Conservation (phyloP, 1,284 basidiomycete species). For the Cutaneotrichosporon cutaneum region DNA sequence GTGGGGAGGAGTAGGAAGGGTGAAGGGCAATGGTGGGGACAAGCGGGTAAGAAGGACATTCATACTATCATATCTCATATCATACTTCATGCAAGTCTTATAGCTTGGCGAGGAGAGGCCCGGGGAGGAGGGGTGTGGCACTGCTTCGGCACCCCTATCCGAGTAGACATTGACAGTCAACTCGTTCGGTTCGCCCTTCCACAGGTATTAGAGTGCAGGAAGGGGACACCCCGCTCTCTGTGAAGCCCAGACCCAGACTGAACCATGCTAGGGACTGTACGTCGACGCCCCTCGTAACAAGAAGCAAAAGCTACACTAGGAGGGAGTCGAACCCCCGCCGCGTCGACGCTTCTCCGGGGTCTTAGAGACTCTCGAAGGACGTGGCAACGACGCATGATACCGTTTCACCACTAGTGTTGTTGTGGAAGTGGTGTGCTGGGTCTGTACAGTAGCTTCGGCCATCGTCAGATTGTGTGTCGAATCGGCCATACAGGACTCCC, state of each 20-base stretch:
- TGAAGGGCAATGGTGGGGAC: not conserved
- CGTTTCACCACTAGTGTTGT: not conserved
- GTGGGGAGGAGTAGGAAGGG: not conserved
- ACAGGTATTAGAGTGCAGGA: too few species aligned
- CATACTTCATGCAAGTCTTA: not conserved
- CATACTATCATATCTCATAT: not conserved
- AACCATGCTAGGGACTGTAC: not conserved
- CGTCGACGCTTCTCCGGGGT: not conserved
- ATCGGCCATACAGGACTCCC: too few species aligned
- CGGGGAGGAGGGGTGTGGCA: too few species aligned
- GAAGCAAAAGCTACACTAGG: not conserved
- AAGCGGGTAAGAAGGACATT: not conserved
- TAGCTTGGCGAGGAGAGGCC: too few species aligned
- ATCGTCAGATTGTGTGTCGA: too few species aligned
- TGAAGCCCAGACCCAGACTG: not conserved
- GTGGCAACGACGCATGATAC: slow-evolving; percentile 1
- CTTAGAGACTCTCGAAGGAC: not conserved
- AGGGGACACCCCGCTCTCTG: too few species aligned
- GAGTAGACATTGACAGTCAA: too few species aligned
- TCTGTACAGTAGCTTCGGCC: too few species aligned
- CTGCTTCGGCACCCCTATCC: too few species aligned
- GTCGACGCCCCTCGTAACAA: not conserved
- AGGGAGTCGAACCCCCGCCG: slow-evolving; percentile 1
- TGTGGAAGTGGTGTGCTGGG: too few species aligned
- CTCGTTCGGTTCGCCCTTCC: too few species aligned